Evolutionary conservation across 140 eudicot genomes (phyloP), one percentile per base, ranked within the genome.

Genomic region (Oenanthe javanica): DNA sequence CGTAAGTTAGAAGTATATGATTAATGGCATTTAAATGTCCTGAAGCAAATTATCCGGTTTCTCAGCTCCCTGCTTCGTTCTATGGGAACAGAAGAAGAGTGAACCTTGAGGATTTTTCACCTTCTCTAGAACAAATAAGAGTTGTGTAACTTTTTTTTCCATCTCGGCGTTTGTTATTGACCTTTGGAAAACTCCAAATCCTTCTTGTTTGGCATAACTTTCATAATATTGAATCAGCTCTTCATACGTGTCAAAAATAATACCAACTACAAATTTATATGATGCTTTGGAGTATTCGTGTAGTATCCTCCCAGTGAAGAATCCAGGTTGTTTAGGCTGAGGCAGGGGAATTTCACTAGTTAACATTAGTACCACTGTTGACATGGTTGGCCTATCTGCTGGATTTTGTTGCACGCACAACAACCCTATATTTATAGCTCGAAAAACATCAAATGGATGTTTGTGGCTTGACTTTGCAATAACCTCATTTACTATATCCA

Each of bases 371-470:
- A 89, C 85, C 49, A 87, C 88, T 11, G 83, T 73, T 48, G 89
- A 45, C 91, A 89, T 87, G 18, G 51, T 67, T 21, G 87, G 89
- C 72, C 93, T 85, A n/a, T 89, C 89, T 76, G 85, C 84, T 10
- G 89, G 88, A 43, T 31, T 31, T 50, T 81, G 81, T 76, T 89
- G 91, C 77, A 87, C 91, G 21, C 93, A 89, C 59, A 87, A 72
- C 54, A 87, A 84, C 31, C 89, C 87, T n/a, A 87, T 81, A 2
- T 87, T 91, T 80, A 89, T 84, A 52, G 89, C 63, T 82, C 89
- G 59, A 14, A 78, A 46, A 42, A 85, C 82, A 55, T 87, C 81
- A 66, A 77, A 69, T 40, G 9, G 76, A 71, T 13, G 19, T 69
- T 77, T 55, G 40, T 50, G 9, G 42, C 31, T 12, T 13, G 85